Evolutionary conservation across 2,329 filamentous ascomycete species (phyloP).

Genomic region (Colletotrichum eleusines): DNA sequence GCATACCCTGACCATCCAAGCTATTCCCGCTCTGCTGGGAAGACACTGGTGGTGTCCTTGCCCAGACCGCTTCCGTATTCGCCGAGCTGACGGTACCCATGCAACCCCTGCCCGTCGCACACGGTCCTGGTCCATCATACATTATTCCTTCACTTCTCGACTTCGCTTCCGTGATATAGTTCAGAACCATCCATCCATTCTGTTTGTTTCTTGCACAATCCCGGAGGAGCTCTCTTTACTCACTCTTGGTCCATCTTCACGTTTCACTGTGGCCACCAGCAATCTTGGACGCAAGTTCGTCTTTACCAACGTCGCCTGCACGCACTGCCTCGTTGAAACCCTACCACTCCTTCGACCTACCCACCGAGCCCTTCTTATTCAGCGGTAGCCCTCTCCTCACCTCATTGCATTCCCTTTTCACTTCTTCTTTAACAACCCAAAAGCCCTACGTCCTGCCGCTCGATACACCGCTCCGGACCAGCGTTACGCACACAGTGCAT

Average conservation of each 20-base stretch:
- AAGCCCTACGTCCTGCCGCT: neutral
- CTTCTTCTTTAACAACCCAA: neutral
- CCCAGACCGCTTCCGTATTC: constrained; percentile 42
- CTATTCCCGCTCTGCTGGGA: constrained; percentile 39
- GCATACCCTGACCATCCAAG: constrained; percentile 40
- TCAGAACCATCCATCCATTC: constrained; percentile 39
- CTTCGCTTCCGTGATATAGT: constrained; percentile 39
- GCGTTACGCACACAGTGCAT: neutral
- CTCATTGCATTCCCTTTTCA: neutral
- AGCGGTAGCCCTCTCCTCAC: constrained; percentile 5
- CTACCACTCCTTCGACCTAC: constrained; percentile 10
- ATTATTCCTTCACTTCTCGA: constrained; percentile 34
- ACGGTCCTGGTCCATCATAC: constrained; percentile 38
- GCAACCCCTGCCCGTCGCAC: constrained; percentile 36
- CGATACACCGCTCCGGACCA: neutral
- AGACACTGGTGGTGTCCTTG: constrained; percentile 39
- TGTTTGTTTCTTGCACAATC: constrained; percentile 8
- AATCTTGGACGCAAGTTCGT: constrained; percentile 34
- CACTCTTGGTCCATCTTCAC: constrained; percentile 12
- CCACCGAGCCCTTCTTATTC: constrained; percentile 17
- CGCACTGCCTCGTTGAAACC: constrained; percentile 25
- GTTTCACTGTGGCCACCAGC: constrained; percentile 3
- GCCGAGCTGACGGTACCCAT: constrained; percentile 40
- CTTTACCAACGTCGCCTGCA: constrained; percentile 13
- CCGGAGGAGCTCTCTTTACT: constrained; percentile 22